A percentile compares a stretch with the other conserved stretches of the same genome.
Evolutionary conservation across 805 yeast genomes (phyloP).

Genomic region (Naumovozyma castellii): DNA sequence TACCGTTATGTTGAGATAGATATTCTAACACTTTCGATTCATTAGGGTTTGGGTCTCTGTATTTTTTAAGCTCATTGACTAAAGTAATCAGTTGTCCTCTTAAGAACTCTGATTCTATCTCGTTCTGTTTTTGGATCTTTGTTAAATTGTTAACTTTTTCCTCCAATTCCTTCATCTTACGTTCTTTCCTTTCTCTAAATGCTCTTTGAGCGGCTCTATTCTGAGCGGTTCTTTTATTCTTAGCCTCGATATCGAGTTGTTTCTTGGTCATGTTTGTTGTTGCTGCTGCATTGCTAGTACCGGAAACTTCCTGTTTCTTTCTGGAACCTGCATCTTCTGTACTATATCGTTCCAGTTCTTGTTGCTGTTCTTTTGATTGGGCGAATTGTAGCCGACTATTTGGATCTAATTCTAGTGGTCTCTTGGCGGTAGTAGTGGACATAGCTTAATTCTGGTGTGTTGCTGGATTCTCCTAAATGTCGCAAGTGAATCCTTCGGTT

Average conservation of each 20-base stretch:
- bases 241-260: conserved; percentile 67
- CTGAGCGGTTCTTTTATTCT: conserved; percentile 85
- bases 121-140: conserved; percentile 55
- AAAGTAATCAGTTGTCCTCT: conserved; percentile 69
- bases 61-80: conserved; percentile 58
- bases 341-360: neutral
- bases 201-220: conserved; percentile 97
- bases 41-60: conserved; percentile 34
- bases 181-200: conserved; percentile 86
- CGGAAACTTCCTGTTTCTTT: conserved; percentile 8
- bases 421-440: conserved; percentile 13
- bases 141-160: conserved; percentile 69
- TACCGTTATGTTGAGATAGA: conserved; percentile 13
- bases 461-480: neutral
- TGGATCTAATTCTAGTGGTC: conserved; percentile 9
- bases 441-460: conserved; percentile 1
- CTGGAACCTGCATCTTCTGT: neutral
- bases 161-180: conserved; percentile 76
- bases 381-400: neutral
- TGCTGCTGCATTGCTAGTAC: conserved; percentile 6
- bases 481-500: too few species aligned
- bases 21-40: conserved; percentile 23
- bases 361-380: neutral
- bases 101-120: conserved; percentile 64
- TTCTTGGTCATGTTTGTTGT: conserved; percentile 60